Percentiles rank a stretch among this genome's conserved stretches.
Conservation (phyloP, 176 grass and related monocot species). For the Thinopyrum elongatum region DNA sequence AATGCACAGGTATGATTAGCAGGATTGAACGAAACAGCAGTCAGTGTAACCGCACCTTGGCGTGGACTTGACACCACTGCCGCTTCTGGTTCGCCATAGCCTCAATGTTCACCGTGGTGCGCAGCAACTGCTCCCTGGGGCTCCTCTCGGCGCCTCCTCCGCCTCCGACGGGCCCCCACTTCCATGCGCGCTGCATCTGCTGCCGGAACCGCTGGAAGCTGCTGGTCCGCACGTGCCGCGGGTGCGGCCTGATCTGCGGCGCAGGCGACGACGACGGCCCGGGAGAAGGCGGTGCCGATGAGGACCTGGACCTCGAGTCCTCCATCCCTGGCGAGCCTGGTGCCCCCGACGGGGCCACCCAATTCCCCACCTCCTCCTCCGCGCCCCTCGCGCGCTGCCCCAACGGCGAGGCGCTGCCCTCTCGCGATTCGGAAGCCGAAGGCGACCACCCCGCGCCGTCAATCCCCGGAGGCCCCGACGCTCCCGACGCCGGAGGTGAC, state of each 20-base stretch:
- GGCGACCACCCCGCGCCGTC: background rate
- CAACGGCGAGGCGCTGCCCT: constrained; percentile 3
- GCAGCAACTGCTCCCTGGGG: constrained; percentile 55
- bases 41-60: constrained; percentile 58
- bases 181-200: constrained; percentile 92
- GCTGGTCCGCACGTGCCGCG: constrained; percentile 58
- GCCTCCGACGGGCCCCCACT: constrained; percentile 63
- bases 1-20: background rate
- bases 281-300: constrained; percentile 36
- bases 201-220: constrained; percentile 85
- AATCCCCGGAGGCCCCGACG: background rate
- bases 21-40: background rate
- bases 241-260: constrained; percentile 43
- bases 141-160: constrained; percentile 31
- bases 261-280: constrained; percentile 26
- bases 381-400: constrained; percentile 8
- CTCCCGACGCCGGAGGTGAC: constrained; percentile 10
- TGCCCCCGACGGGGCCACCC: background rate
- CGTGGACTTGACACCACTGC: constrained; percentile 84
- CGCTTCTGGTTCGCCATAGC: constrained; percentile 95
- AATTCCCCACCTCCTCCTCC: constrained; percentile 33
- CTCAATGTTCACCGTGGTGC: constrained; percentile 71
- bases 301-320: constrained; percentile 22
- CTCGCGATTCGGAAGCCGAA: constrained; percentile 15
- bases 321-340: constrained; percentile 33